These are phyloP conservation scores for Trichopus zeylanicus DNA, from an alignment of 116 monocot genomes.

Conservation along the genomic window DNA sequence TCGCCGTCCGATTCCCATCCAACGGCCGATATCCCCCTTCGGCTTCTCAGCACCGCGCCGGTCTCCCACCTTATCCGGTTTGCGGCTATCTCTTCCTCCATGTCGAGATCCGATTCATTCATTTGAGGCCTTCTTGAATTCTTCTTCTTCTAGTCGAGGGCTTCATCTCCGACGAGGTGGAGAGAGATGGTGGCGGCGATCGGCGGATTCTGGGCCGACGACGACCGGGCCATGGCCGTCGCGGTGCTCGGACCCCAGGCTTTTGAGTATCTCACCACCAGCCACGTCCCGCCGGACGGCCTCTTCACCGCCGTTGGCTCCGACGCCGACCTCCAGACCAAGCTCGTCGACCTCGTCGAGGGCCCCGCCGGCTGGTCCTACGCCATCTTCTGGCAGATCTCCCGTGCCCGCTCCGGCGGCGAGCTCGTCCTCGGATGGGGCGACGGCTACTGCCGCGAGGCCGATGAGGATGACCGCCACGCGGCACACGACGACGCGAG, in stretches of 20 bases:
- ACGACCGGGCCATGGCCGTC: slow-evolving; percentile 52
- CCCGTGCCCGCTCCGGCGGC: slow-evolving; percentile 37
- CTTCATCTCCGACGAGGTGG: slow-evolving; percentile 31
- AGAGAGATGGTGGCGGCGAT: slow-evolving; percentile 4
- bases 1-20: neutral
- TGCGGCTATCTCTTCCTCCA: neutral
- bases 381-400: slow-evolving; percentile 86
- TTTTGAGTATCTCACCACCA: slow-evolving; percentile 53
- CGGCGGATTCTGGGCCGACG: slow-evolving; percentile 40
- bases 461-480: slow-evolving; percentile 11
- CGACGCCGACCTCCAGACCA: slow-evolving; percentile 33
- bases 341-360: slow-evolving; percentile 65
- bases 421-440: slow-evolving; percentile 68
- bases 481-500: neutral
- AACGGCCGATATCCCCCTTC: neutral
- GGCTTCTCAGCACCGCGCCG: neutral
- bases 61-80: neutral
- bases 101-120: neutral
- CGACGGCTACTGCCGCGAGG: slow-evolving; percentile 71
- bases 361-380: slow-evolving; percentile 42
- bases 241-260: slow-evolving; percentile 54
- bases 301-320: slow-evolving; percentile 18
- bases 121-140: neutral
- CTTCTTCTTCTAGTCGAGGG: neutral
- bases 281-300: slow-evolving; percentile 29